These are phyloP conservation scores for Geotrichum candidum DNA, from an alignment of 1,139 yeast species.

Conservation along the genomic window DNA sequence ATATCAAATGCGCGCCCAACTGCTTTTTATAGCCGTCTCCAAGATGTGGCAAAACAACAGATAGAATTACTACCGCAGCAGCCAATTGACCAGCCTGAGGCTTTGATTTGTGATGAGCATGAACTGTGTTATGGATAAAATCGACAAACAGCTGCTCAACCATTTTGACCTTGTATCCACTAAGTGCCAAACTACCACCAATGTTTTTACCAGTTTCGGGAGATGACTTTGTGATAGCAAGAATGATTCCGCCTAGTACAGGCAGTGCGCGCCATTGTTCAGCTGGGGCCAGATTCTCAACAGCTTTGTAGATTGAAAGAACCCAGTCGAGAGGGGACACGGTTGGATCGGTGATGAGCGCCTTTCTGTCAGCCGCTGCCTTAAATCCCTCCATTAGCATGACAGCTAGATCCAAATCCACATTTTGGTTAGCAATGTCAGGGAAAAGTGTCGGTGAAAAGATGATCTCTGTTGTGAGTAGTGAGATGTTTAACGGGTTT, in stretches of 20 bases:
- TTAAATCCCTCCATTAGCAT: conserved; percentile 36
- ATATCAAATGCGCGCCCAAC: conserved; percentile 2
- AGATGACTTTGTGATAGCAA: conserved; percentile 32
- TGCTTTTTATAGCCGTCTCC: conserved; percentile 2
- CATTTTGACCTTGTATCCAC: conserved; percentile 1
- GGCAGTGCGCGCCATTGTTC: conserved; percentile 54
- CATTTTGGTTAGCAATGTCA: conserved; percentile 17
- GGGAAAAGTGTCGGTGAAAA: conserved; percentile 44
- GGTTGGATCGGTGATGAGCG: conserved; percentile 56
- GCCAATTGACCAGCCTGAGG: conserved; percentile 11
- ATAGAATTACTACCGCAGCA: conserved; percentile 10
- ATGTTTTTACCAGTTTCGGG: conserved; percentile 25
- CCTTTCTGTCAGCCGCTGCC: conserved; percentile 46
- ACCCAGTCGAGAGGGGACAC: conserved; percentile 50
- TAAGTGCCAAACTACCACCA: conserved; percentile 23
- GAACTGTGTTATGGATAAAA: conserved; percentile 15
- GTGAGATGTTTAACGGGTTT: conserved; percentile 49
- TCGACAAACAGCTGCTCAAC: conserved; percentile 20
- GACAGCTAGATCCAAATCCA: conserved; percentile 19
- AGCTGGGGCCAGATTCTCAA: conserved; percentile 10
- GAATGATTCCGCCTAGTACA: conserved; percentile 48
- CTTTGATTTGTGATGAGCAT: conserved; percentile 2
- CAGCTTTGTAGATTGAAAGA: conserved; percentile 36
- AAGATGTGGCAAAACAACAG: conserved; percentile 13
- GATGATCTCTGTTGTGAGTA: conserved; percentile 48